A percentile compares a stretch with the other conserved stretches of the same genome.
phyloP scores from a whole-genome alignment of 1,284 basidiomycete genomes.

The Fistulina hepatica region DNA sequence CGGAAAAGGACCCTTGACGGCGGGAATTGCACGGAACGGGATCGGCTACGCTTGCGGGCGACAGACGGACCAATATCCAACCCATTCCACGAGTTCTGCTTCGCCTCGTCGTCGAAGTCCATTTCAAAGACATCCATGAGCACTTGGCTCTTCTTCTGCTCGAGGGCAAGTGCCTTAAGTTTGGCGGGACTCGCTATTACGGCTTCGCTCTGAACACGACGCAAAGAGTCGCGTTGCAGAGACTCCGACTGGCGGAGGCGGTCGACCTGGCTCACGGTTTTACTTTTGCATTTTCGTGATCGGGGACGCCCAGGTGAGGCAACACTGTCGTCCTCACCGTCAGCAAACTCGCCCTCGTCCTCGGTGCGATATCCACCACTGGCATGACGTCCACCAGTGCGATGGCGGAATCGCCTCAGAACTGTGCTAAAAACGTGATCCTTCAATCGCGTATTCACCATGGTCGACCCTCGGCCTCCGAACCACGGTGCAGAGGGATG shows the following conservation, averaged over 20 bases:
- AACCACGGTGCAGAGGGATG: conserved; percentile 60
- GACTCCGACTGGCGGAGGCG: conserved; percentile 27
- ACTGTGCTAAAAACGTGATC: conserved; percentile 89
- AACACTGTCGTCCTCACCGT: conserved; percentile 24
- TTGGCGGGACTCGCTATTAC: conserved; percentile 31
- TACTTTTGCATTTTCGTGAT: conserved; percentile 21
- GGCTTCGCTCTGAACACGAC: conserved; percentile 55
- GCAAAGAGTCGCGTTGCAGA: conserved; percentile 28
- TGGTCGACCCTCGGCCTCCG: conserved; percentile 82
- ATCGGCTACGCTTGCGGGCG: conserved; percentile 42
- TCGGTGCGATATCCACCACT: conserved; percentile 42
- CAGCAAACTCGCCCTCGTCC: conserved; percentile 32
- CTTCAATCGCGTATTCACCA: conserved; percentile 85
- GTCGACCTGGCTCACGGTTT: conserved; percentile 29
- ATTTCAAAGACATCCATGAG: conserved; percentile 36
- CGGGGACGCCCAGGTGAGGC: conserved; percentile 20
- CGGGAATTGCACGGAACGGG: conserved; percentile 36
- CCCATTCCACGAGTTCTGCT: conserved; percentile 15
- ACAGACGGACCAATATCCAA: conserved; percentile 25
- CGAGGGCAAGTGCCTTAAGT: conserved; percentile 20
- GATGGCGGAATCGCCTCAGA: conserved; percentile 55
- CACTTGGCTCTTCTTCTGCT: conserved; percentile 21
- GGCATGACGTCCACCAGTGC: conserved; percentile 32
- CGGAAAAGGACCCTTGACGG: conserved; percentile 7
- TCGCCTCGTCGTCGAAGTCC: conserved; percentile 29